A percentile compares a stretch with the other conserved stretches of the same genome.
Conservation (phyloP, 257 asterid genomes). For the Ocimum tenuiflorum region DNA sequence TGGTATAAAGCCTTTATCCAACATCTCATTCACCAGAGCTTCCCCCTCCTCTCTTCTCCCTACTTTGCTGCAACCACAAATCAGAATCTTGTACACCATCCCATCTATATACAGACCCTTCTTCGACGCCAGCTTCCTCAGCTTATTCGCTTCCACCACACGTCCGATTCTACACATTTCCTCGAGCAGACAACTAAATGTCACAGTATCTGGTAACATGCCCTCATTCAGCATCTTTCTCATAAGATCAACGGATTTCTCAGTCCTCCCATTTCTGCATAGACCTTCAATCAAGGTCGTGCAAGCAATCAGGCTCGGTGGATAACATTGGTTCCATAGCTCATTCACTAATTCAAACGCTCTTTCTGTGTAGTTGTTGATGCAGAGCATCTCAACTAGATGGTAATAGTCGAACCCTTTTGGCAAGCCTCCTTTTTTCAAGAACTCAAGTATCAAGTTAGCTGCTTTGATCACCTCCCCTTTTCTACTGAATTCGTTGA, state of each 20-base stretch:
- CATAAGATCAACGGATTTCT: conserved; percentile 36
- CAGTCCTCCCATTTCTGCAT: conserved; percentile 30
- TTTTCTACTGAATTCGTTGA: conserved; percentile 57
- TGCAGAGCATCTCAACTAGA: conserved; percentile 62
- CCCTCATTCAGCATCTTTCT: conserved; percentile 53
- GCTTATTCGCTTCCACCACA: conserved; percentile 61
- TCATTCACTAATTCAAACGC: conserved; percentile 55
- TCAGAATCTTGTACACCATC: conserved; percentile 65
- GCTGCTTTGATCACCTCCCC: conserved; percentile 50
- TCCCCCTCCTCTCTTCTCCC: conserved; percentile 71
- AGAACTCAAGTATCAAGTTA: conserved; percentile 52
- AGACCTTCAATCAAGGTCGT: conserved; percentile 66
- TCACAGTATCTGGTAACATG: conserved; percentile 64
- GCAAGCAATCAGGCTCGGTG: conserved; percentile 67
- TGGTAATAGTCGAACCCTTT: conserved; percentile 46
- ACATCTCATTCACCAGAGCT: conserved; percentile 71
- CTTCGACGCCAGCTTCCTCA: conserved; percentile 56
- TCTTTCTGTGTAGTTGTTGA: conserved; percentile 27
- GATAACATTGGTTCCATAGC: conserved; percentile 51
- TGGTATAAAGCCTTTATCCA: conserved; percentile 70
- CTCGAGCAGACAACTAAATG: conserved; percentile 60
- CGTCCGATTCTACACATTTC: conserved; percentile 60
- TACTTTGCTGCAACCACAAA: conserved; percentile 54
- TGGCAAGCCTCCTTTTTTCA: conserved; percentile 53
- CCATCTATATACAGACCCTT: conserved; percentile 72